A percentile compares a stretch with the other conserved stretches of the same genome.
Conservation (phyloP, 495 filamentous ascomycete genomes). For the Hypomontagnella submonticulosa region DNA sequence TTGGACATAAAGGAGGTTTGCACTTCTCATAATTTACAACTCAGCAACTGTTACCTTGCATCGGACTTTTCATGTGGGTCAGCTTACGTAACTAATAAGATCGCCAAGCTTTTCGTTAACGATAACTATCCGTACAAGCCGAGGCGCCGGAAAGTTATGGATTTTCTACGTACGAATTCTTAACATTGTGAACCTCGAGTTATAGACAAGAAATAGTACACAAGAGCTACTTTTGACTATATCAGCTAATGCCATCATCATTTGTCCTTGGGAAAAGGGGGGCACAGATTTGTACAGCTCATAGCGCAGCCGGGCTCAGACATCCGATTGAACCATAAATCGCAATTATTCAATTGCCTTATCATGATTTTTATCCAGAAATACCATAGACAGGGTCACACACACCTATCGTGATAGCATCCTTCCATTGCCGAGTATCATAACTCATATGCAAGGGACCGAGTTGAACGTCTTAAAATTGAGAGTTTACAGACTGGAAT, state of each 20-base stretch:
- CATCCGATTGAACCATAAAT: neutral
- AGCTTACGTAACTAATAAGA: slow-evolving; percentile 3
- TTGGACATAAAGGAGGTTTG: neutral
- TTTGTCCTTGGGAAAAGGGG: neutral
- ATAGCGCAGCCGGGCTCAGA: neutral
- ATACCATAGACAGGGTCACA: no score
- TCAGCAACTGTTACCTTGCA: slow-evolving; percentile 19
- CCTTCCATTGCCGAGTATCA: no score
- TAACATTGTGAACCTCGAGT: neutral
- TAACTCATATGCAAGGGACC: no score
- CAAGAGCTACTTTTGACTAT: neutral
- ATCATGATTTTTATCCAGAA: neutral
- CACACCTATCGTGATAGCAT: no score
- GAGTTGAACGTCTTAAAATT: no score
- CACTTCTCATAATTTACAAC: neutral
- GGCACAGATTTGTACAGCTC: neutral
- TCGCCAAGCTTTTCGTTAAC: slow-evolving; percentile 11
- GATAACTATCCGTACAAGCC: slow-evolving; percentile 4
- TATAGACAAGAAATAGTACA: neutral
- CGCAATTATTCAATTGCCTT: slow-evolving; percentile 6
- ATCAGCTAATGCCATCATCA: no score
- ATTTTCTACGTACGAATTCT: no score
- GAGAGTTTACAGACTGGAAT: neutral
- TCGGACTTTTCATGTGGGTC: slow-evolving; percentile 1
- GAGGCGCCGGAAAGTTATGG: no score